A percentile compares a stretch with the other conserved stretches of the same genome.
These are phyloP conservation scores for Fusarium tricinctum DNA, from an alignment of 2,329 filamentous ascomycete species.

Conservation along the genomic window DNA sequence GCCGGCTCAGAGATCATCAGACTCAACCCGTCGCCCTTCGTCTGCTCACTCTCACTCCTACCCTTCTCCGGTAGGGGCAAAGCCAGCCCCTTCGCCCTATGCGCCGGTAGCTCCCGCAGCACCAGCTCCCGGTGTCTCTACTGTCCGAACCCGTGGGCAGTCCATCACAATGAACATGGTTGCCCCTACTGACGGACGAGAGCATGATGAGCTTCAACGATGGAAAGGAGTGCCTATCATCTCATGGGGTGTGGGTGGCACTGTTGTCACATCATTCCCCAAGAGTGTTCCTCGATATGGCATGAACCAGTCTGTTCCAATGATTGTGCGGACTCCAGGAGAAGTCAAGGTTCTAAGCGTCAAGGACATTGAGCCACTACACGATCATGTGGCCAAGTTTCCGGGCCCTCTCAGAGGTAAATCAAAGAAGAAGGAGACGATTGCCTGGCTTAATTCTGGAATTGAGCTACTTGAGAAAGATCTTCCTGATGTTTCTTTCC, in stretches of 20 bases:
- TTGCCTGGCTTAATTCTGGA: slow-evolving; percentile 82
- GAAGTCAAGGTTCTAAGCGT: slow-evolving; percentile 83
- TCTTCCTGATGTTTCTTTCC: slow-evolving; percentile 63
- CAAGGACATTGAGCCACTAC: slow-evolving; percentile 79
- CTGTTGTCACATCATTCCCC: slow-evolving; percentile 86
- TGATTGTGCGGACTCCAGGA: slow-evolving; percentile 85
- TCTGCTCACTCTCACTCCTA: slow-evolving; percentile 63
- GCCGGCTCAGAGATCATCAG: slow-evolving; percentile 52
- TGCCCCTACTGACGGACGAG: slow-evolving; percentile 74
- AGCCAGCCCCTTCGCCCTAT: slow-evolving; percentile 47
- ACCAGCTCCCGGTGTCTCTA: slow-evolving; percentile 22
- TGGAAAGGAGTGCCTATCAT: slow-evolving; percentile 94
- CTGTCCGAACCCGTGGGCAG: slow-evolving; percentile 63
- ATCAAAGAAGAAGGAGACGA: slow-evolving; percentile 93
- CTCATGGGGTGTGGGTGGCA: slow-evolving; percentile 88
- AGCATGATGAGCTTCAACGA: slow-evolving; percentile 83
- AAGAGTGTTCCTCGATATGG: slow-evolving; percentile 89
- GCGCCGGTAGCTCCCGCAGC: slow-evolving; percentile 43
- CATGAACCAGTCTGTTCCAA: slow-evolving; percentile 78
- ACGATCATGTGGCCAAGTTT: slow-evolving; percentile 82
- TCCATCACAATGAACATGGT: slow-evolving; percentile 71
- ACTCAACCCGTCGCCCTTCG: slow-evolving; percentile 67
- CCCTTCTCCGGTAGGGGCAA: slow-evolving; percentile 54
- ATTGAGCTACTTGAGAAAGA: slow-evolving; percentile 80
- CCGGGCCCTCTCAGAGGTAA: slow-evolving; percentile 92